Evolutionary conservation across 2,329 filamentous ascomycete genomes (phyloP).

Genomic region (Colletotrichum camelliae): DNA sequence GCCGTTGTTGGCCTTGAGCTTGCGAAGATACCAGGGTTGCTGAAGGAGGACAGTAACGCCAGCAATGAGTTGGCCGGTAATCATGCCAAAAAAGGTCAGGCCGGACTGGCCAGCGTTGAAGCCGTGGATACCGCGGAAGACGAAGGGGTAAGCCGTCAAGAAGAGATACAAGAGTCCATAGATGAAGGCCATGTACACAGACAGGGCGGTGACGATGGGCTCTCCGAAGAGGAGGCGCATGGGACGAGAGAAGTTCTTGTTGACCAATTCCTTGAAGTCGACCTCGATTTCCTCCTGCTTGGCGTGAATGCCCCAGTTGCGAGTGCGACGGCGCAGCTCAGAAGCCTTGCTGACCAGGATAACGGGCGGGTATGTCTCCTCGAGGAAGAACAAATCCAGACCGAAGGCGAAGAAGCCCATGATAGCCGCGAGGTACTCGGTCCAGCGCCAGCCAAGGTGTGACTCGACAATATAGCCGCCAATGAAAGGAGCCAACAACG

Average conservation of each 20-base stretch:
- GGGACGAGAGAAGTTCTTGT: slow-evolving; percentile 71
- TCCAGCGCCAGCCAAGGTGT: slow-evolving; percentile 76
- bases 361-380: slow-evolving; percentile 74
- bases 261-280: slow-evolving; percentile 66
- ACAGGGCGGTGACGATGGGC: slow-evolving; percentile 71
- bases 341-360: slow-evolving; percentile 67
- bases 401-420: slow-evolving; percentile 67
- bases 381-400: slow-evolving; percentile 66
- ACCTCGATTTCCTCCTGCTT: slow-evolving; percentile 76
- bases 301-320: slow-evolving; percentile 75
- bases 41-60: slow-evolving; percentile 67
- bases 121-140: slow-evolving; percentile 76
- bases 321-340: slow-evolving; percentile 66
- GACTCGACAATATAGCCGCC: slow-evolving; percentile 71
- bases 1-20: slow-evolving; percentile 70
- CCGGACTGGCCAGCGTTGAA: slow-evolving; percentile 75
- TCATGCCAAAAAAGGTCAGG: slow-evolving; percentile 86
- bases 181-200: slow-evolving; percentile 77
- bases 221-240: slow-evolving; percentile 70
- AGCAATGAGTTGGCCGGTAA: slow-evolving; percentile 73
- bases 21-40: slow-evolving; percentile 72
- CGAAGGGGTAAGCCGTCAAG: slow-evolving; percentile 82
- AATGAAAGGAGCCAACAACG: slow-evolving; percentile 70
- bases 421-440: slow-evolving; percentile 66
- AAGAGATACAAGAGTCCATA: slow-evolving; percentile 85